Conservation (phyloP, 2,329 filamentous ascomycete genomes). For the Diaporthe sp. region DNA sequence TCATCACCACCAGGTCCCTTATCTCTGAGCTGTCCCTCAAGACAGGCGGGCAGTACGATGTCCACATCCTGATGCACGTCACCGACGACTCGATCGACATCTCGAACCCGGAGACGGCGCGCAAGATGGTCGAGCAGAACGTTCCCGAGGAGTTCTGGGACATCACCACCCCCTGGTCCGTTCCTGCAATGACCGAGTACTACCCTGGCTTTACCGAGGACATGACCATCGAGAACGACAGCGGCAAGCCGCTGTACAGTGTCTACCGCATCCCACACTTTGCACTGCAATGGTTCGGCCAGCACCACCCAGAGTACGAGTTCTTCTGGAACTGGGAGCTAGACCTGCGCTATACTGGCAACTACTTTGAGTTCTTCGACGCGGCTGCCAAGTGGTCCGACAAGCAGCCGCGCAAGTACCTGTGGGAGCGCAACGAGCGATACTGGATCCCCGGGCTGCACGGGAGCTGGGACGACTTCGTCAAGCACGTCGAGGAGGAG, state of each 20-base stretch:
- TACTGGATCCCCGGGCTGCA: conserved; percentile 80
- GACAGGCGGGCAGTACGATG: conserved; percentile 84
- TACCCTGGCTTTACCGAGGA: conserved; percentile 82
- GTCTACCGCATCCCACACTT: conserved; percentile 63
- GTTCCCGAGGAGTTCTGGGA: conserved; percentile 66
- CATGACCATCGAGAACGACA: conserved; percentile 68
- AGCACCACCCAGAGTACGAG: conserved; percentile 83
- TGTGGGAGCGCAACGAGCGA: conserved; percentile 80
- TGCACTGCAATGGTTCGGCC: conserved; percentile 76
- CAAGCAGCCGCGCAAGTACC: conserved; percentile 76
- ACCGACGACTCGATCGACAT: conserved; percentile 73
- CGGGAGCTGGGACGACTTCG: conserved; percentile 76
- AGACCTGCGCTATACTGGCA: conserved; percentile 82
- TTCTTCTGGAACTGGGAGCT: conserved; percentile 92
- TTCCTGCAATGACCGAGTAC: conserved; percentile 78
- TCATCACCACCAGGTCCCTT: conserved; percentile 82
- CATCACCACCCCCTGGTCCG: conserved; percentile 83
- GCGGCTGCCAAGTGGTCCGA: conserved; percentile 73
- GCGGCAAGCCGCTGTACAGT: conserved; percentile 62
- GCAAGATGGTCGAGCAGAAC: conserved; percentile 63
- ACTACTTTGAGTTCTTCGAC: conserved; percentile 83
- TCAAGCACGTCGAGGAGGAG: conserved; percentile 69
- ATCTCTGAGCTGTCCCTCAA: conserved; percentile 82
- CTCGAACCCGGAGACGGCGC: conserved; percentile 68
- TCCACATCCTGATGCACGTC: conserved; percentile 84